These are phyloP conservation scores for Porpolomopsis calyptriformis DNA, from an alignment of 768 basidiomycete genomes.

Conservation along the genomic window DNA sequence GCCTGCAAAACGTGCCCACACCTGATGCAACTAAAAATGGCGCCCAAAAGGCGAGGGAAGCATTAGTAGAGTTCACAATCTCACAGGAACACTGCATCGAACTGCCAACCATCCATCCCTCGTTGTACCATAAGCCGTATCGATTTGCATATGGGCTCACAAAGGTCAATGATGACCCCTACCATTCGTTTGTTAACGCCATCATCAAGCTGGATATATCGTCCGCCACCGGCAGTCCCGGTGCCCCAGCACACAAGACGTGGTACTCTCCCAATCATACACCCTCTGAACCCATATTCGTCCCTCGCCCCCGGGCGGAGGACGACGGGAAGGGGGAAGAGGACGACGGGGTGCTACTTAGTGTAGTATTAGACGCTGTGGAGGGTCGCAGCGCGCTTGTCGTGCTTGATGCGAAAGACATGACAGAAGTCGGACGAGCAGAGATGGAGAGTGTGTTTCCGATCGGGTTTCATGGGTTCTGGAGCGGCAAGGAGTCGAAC, in stretches of 20 bases:
- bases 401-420: conserved; percentile 24
- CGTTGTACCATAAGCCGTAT: conserved; percentile 20
- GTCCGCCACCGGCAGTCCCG: conserved; percentile 3
- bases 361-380: conserved; percentile 25
- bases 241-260: conserved; percentile 9
- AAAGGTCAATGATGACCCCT: not conserved
- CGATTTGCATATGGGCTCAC: conserved; percentile 25
- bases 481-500: no score
- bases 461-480: conserved; percentile 28
- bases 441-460: conserved; percentile 23
- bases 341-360: conserved; percentile 28
- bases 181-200: conserved; percentile 20
- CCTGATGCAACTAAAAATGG: conserved; percentile 1
- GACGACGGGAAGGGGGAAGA: no score
- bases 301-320: conserved; percentile 17
- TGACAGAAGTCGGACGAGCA: conserved; percentile 28
- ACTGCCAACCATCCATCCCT: conserved; percentile 25
- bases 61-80: conserved; percentile 11
- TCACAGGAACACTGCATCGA: conserved; percentile 14
- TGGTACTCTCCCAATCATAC: conserved; percentile 22
- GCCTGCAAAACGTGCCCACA: conserved; percentile 17
- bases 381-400: conserved; percentile 24
- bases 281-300: conserved; percentile 29
- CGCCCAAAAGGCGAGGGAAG: not conserved
- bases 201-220: conserved; percentile 27